Base-by-base conservation (phyloP, 768 basidiomycete genomes). In the Lepiota brunneoincarnata region DNA sequence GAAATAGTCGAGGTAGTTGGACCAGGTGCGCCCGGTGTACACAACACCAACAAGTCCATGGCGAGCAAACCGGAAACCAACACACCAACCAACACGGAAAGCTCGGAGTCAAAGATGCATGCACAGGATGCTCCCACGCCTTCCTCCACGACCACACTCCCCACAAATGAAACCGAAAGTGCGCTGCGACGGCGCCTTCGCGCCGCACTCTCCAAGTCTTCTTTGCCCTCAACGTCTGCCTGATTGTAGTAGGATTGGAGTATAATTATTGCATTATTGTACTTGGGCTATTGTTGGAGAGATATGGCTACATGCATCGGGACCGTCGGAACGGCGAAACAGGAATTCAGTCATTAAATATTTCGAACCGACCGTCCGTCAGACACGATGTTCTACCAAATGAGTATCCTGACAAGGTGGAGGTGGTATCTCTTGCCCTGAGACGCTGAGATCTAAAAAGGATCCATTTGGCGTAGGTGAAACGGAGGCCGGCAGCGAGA, bases 1-100 rank as follows among this genome's bases (percentile, higher is more conserved):
- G 93, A 95, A 71, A 80, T 76, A 0, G 74, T 91, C 15, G 84
- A 91, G 58, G 67, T 73, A 23, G 81, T 84, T 14, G 63, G 66
- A 2, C 64, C 69, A 12, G 70, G 68, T 14, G 70, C 73, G 36
- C 48, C 67, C n/a, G 74, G 71, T 9, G 61, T 69, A 6, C 55
- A 63, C 28, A 61, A 9, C 10, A 23, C 36, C 21, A 17, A 20
- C 31, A 26, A 42, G 2, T 15, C 26, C 14, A 34, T 34, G 6
- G 17, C 45, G 1, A 36, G 17, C 20, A 34, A 43, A 23, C 23
- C 51, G 24, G 26, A 21, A 37, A 42, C 31, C 15, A 44, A 12
- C 11, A 12, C 23, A 23, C 42, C 34, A 47, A 45, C n/a, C 3
- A 24, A 18, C 12, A 4, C 11, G n/a, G 35, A 18, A 21, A 44